Evolutionary conservation across 2,329 filamentous ascomycete genomes (phyloP).

Genomic region (Aspergillus floridensis): DNA sequence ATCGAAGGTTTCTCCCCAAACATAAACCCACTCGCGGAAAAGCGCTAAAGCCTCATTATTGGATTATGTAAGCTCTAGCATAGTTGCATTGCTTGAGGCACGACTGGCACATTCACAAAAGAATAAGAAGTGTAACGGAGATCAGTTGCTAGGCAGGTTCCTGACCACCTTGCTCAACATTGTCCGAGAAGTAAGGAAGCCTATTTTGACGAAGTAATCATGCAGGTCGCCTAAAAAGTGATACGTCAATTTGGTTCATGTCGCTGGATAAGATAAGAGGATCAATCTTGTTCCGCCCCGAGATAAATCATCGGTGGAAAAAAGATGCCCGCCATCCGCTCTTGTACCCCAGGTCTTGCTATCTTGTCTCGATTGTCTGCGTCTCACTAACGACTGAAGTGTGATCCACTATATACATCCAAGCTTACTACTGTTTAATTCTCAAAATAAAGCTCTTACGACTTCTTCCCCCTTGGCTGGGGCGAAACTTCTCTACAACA

Average conservation of each 20-base stretch:
- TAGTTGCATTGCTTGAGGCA: not conserved
- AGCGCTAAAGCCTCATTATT: constrained; percentile 9
- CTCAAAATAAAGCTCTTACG: constrained; percentile 33
- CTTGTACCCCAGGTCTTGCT: not conserved
- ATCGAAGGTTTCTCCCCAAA: constrained; percentile 4
- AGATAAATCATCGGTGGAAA: constrained; percentile 22
- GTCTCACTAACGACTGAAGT: not conserved
- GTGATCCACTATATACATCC: not conserved
- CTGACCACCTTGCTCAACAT: not conserved
- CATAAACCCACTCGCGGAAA: constrained; percentile 4
- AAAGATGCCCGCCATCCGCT: constrained; percentile 18
- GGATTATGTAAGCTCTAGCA: constrained; percentile 4
- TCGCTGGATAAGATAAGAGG: constrained; percentile 31
- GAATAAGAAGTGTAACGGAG: not conserved
- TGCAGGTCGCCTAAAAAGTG: not conserved
- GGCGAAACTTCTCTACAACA: constrained; percentile 19
- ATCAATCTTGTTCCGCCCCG: constrained; percentile 24
- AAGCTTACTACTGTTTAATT: not conserved
- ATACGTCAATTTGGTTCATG: not conserved
- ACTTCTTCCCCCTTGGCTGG: constrained; percentile 27
- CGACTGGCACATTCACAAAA: not conserved
- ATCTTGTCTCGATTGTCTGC: not conserved
- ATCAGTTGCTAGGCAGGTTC: not conserved
- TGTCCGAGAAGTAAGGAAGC: not conserved
- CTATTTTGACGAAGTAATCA: not conserved